These are phyloP conservation scores for Stagonosporopsis cucurbitacearum DNA, from an alignment of 2,329 filamentous ascomycete species.

Conservation along the genomic window DNA sequence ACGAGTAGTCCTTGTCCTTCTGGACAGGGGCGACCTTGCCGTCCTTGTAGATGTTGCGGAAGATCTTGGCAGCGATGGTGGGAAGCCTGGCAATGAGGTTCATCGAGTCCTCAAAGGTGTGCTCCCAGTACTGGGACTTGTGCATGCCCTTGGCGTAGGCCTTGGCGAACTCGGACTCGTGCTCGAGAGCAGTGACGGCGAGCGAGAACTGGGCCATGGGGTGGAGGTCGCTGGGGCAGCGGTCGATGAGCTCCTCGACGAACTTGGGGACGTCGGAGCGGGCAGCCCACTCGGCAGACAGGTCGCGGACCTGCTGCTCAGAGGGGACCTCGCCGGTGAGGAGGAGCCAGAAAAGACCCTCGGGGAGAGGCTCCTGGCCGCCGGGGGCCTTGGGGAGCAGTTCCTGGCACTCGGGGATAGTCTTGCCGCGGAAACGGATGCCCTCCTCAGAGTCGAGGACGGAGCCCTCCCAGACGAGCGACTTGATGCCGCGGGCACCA, in stretches of 20 bases:
- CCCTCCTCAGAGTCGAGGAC: constrained; percentile 98
- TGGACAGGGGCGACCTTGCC: constrained; percentile 95
- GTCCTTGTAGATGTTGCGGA: constrained; percentile 99
- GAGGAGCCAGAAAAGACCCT: constrained; percentile 99
- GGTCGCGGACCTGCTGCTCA: constrained; percentile 97
- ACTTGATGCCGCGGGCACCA: constrained; percentile 98
- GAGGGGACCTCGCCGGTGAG: constrained; percentile 96
- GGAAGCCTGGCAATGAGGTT: constrained; percentile 99
- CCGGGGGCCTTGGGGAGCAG: constrained; percentile 96
- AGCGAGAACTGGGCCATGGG: constrained; percentile 99
- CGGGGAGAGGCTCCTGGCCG: constrained; percentile 94
- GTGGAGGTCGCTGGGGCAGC: constrained; percentile 98
- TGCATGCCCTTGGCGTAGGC: constrained; percentile 98
- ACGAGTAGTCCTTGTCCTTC: constrained; percentile 99
- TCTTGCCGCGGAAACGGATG: constrained; percentile 99
- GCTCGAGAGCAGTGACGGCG: constrained; percentile 96
- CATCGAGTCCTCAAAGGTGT: constrained; percentile 99
- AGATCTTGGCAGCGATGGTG: constrained; percentile 97
- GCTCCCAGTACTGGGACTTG: constrained; percentile 99
- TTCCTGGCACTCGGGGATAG: constrained; percentile 98
- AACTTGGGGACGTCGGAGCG: constrained; percentile 97
- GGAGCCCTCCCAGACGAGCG: constrained; percentile 93
- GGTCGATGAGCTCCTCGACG: constrained; percentile 99
- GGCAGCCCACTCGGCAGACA: constrained; percentile 98
- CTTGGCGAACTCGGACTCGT: constrained; percentile 96